These are phyloP conservation scores for Penicillium diatomitis DNA, from an alignment of 495 filamentous ascomycete genomes.

Conservation along the genomic window DNA sequence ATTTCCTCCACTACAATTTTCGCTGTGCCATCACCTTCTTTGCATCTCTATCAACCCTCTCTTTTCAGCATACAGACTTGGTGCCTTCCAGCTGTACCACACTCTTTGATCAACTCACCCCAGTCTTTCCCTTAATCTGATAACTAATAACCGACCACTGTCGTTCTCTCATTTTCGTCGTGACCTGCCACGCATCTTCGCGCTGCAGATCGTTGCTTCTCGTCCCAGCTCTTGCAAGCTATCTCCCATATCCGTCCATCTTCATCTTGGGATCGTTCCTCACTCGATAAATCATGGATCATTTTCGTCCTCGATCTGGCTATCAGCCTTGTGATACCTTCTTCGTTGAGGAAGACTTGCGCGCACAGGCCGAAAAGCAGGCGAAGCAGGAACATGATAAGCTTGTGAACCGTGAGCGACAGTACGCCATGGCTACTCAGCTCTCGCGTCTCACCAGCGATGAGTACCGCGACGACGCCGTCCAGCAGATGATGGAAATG, in stretches of 20 bases:
- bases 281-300: constrained; percentile 56
- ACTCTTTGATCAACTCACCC: constrained; percentile 47
- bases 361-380: constrained; percentile 23
- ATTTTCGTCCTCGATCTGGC: constrained; percentile 43
- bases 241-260: too few relatives aligned
- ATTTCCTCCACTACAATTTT: constrained; percentile 30
- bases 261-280: background rate
- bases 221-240: constrained; percentile 13
- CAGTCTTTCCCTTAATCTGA: constrained; percentile 41
- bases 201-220: constrained; percentile 26
- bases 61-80: constrained; percentile 26
- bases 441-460: constrained; percentile 72
- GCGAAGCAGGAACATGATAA: constrained; percentile 56
- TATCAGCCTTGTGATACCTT: constrained; percentile 63
- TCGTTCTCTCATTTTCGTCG: constrained; percentile 48
- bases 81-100: constrained; percentile 32
- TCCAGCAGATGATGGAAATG: constrained; percentile 91
- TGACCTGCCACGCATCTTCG: constrained; percentile 24
- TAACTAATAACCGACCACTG: constrained; percentile 38
- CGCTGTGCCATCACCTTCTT: constrained; percentile 17
- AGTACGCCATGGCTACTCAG: constrained; percentile 78
- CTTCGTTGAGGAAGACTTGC: constrained; percentile 76
- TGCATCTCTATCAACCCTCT: background rate
- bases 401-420: constrained; percentile 62
- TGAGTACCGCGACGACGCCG: constrained; percentile 86